Base-by-base conservation (phyloP, 1,139 yeast species). In the Blastobotrys arbuscula region DNA sequence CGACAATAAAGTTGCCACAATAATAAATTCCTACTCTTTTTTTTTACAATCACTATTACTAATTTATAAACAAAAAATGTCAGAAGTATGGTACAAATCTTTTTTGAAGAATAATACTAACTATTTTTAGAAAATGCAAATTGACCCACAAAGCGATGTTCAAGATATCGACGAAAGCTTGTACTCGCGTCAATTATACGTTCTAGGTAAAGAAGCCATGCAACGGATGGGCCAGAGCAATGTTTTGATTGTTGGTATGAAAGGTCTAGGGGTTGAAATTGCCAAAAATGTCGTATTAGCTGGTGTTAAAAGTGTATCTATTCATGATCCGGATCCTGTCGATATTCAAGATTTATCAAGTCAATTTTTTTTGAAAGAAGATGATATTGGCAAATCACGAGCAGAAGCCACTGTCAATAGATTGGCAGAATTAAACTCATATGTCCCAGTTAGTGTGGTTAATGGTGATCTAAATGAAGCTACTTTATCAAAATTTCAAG, bases 201-300 rank as follows among this genome's bases (percentile, higher is more conserved):
- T 89, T 50, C 71, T 89, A 59, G 97, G 97, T 51, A 86, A 87
- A 62, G 98, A 92, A 59, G 99, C 99, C 48, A 92, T 92, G 99
- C 75, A 90, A 61, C 86, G 88, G 67, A 87, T 92, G 97, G 96
- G 92, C 63, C 76, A 79, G 57, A 89, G 97, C 40, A 88, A 85
- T 61, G 96, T 92, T 18, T 77, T 92, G 47, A 75, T 92, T 49
- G 79, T 90, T 55, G 98, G 98, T 2, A 72, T 90, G 54, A 82
- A 81, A 63, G 98, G 98, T 35, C 73, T 92, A 44, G 99, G 99
- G 59, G 78, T 87, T 42, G 99, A 92, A 68, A 89, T 92, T 53
- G 97, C 98, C 37, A 94, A 92, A 70, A 92, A 92, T 68, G 88
- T 92, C 50, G 95, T 96, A 0, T 76, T 92, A 49, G 98, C 98